Base-by-base conservation (phyloP, 2,329 filamentous ascomycete genomes). In the Phyllosticta ampelicida region DNA sequence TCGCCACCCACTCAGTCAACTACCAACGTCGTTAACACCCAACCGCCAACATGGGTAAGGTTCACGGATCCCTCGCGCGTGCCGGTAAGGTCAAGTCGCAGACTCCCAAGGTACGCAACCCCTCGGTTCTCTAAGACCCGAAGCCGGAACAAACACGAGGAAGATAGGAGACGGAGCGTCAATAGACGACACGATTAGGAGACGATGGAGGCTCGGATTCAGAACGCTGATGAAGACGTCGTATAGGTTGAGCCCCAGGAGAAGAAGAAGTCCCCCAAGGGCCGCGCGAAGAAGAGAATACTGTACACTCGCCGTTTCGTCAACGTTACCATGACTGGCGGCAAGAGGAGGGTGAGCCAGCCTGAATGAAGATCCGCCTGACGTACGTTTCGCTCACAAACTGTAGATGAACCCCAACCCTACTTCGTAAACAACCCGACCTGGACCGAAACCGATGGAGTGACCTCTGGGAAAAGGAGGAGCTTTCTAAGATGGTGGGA, bases 51-150 rank as follows among this genome's bases (percentile, higher is more conserved):
- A 91, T 92, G 88, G 88, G 88, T 81, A 92, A 92, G 82, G 88
- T 92, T 78, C 89, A 92, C 86, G 89, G 89, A 77, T 94, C 89
- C 75, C 87, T 94, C 79, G 89, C 89, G 77, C 89, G 89, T 90
- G 89, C 89, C 80, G 90, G 90, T 82, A 95, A 95, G 85, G 90
- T 96, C 86, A 95, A 95, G 87, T 92, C 89, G 80, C 89, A 92
- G 80, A 92, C 88, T 70, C 88, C 88, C 73, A 91, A 92, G 85
- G 87, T 90, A 83, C 77, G 83, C 77, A 65, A 59, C 0, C 20
- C 21, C 54, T 55, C 36, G 53, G 29, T 18, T 5, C 54, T 28
- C 51, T 16, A 30, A 44, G n/a, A 44, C 36, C 13, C 10, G 48
- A 19, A 48, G 29, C n/a, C 8, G 5, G 53, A 19, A 26, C 53